A percentile compares a stretch with the other conserved stretches of the same genome.
Evolutionary conservation across 148 eudicot genomes (phyloP).

Genomic region (Cornus florida): DNA sequence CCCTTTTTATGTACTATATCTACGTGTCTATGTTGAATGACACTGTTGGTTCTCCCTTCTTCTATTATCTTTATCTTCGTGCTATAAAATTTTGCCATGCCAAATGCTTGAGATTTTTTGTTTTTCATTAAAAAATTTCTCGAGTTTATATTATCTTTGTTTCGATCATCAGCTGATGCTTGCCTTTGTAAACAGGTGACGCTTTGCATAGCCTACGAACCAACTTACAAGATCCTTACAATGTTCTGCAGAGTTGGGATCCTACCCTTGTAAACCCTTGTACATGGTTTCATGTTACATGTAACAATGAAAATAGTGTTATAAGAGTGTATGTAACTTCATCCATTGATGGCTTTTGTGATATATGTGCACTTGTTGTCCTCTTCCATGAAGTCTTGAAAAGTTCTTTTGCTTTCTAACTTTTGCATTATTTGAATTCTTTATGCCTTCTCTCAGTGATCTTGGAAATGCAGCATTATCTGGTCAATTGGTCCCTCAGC

Average conservation of each 20-base stretch:
- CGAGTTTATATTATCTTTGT: background rate
- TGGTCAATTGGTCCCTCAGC: conserved; percentile 53
- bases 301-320: conserved; percentile 72
- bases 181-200: conserved; percentile 54
- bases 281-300: conserved; percentile 92
- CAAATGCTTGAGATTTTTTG: background rate
- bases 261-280: conserved; percentile 91
- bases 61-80: background rate
- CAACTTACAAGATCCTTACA: conserved; percentile 65
- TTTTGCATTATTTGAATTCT: background rate
- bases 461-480: conserved; percentile 66
- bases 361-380: background rate
- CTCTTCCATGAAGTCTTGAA: background rate
- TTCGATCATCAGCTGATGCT: conserved; percentile 1
- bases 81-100: background rate
- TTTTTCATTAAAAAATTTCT: background rate
- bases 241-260: conserved; percentile 86
- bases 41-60: background rate
- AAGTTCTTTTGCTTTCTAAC: background rate
- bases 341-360: background rate
- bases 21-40: background rate
- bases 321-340: conserved; percentile 54
- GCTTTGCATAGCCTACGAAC: conserved; percentile 68
- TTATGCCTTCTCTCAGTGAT: conserved; percentile 35
- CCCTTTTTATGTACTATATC: no score